phyloP scores from a whole-genome alignment of 2,329 filamentous ascomycete genomes.

The Aureobasidium sp. region DNA sequence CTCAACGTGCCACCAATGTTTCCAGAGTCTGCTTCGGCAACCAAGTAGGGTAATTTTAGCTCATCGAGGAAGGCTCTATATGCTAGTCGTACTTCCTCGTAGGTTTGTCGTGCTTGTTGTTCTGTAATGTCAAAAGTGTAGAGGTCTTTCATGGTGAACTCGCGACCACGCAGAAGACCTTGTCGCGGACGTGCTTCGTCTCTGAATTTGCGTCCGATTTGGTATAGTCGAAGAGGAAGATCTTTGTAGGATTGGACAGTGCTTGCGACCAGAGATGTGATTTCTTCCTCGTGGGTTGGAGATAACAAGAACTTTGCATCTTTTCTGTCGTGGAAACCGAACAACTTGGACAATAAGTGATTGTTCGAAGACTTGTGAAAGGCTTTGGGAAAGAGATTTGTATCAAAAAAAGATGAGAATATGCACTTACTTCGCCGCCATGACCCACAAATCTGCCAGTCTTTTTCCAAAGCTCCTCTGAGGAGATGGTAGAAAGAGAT shows the following conservation, averaged over 20 bases:
- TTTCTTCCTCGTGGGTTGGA: slow-evolving; percentile 95
- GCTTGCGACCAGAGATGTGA: slow-evolving; percentile 69
- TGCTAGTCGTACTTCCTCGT: slow-evolving; percentile 60
- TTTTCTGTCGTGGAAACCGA: slow-evolving; percentile 72
- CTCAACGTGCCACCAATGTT: slow-evolving; percentile 89
- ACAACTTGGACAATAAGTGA: slow-evolving; percentile 49
- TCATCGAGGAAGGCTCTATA: slow-evolving; percentile 75
- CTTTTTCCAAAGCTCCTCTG: slow-evolving; percentile 71
- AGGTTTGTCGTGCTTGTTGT: slow-evolving; percentile 67
- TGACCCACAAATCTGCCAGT: slow-evolving; percentile 72
- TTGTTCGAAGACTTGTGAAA: not conserved
- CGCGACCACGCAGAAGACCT: slow-evolving; percentile 75
- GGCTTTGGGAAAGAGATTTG: not conserved
- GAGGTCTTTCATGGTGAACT: slow-evolving; percentile 97
- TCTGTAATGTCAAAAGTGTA: slow-evolving; percentile 80
- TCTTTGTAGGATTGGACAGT: slow-evolving; percentile 75
- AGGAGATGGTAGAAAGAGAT: slow-evolving; percentile 75
- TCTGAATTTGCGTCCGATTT: slow-evolving; percentile 88
- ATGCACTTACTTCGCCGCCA: slow-evolving; percentile 54
- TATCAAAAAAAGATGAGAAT: not conserved
- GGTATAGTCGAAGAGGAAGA: slow-evolving; percentile 78
- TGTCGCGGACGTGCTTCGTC: slow-evolving; percentile 86
- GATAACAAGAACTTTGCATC: slow-evolving; percentile 66
- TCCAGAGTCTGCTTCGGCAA: slow-evolving; percentile 87
- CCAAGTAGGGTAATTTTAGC: slow-evolving; percentile 71